These are phyloP conservation scores for Tardiomyces blankii DNA, from an alignment of 1,139 yeast genomes.

Conservation along the genomic window DNA sequence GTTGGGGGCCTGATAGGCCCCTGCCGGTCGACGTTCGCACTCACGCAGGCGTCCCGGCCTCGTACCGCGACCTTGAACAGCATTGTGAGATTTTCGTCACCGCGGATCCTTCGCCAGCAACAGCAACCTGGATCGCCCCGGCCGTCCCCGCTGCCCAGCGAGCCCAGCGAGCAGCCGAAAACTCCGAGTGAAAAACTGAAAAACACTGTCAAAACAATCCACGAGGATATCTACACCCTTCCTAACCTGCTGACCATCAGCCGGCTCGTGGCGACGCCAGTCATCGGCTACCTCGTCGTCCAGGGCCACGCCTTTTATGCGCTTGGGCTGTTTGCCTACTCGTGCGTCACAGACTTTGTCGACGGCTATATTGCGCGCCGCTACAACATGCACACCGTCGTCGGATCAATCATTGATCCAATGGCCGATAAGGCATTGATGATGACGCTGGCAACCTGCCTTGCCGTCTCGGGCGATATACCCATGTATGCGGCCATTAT, in stretches of 20 bases:
- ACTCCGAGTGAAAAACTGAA: constrained; percentile 1
- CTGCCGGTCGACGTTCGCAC: no score
- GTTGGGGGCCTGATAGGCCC: no score
- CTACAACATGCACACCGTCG: constrained; percentile 63
- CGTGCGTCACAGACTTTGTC: constrained; percentile 80
- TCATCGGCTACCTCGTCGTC: constrained; percentile 68
- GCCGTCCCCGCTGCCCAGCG: no score
- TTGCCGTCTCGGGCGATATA: constrained; percentile 52
- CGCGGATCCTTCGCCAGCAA: no score
- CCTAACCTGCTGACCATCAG: constrained; percentile 81
- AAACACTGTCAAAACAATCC: constrained; percentile 10
- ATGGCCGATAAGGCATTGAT: constrained; percentile 88
- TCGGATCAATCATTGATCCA: constrained; percentile 91
- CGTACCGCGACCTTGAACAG: no score
- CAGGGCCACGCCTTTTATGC: constrained; percentile 53
- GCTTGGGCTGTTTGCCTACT: constrained; percentile 61
- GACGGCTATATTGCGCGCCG: constrained; percentile 88
- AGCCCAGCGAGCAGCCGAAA: no score
- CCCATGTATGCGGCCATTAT: constrained; percentile 54
- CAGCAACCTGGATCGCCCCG: no score
- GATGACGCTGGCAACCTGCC: constrained; percentile 73
- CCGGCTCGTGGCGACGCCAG: constrained; percentile 68
- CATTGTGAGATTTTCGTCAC: no score
- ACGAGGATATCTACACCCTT: constrained; percentile 60
- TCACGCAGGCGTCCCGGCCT: no score